Conservation (phyloP, 768 basidiomycete species). For the Solioccasus polychromus region DNA sequence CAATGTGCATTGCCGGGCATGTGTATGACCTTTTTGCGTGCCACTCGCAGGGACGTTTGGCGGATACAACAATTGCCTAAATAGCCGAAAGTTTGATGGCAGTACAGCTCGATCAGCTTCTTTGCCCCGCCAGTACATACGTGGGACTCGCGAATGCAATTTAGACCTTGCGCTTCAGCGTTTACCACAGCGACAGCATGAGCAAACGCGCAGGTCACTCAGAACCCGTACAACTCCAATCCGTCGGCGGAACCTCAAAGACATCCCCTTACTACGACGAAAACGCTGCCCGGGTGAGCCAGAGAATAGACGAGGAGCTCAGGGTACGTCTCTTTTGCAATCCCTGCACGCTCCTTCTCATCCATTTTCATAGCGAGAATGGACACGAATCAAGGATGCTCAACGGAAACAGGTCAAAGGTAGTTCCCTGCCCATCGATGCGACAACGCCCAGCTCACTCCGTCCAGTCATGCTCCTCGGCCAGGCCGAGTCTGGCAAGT, state of each 20-base stretch:
- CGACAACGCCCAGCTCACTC: neutral
- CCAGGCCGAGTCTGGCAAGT: constrained; percentile 81
- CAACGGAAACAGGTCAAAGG: constrained; percentile 54
- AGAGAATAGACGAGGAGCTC: constrained; percentile 55
- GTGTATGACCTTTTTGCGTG: too few relatives aligned
- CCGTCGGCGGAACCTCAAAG: constrained; percentile 28
- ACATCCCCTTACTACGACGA: constrained; percentile 38
- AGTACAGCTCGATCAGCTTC: constrained; percentile 31
- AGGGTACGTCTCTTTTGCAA: constrained; percentile 34
- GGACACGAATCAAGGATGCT: constrained; percentile 43
- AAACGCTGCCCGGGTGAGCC: constrained; percentile 46
- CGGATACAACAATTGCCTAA: constrained; percentile 20
- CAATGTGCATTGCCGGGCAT: too few relatives aligned
- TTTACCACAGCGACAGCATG: constrained; percentile 24
- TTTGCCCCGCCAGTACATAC: constrained; percentile 35
- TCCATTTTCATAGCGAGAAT: constrained; percentile 43
- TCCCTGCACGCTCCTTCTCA: constrained; percentile 2
- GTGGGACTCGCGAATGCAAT: constrained; percentile 37
- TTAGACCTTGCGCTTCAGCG: constrained; percentile 22
- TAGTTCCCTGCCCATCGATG: constrained; percentile 12
- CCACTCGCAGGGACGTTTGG: constrained; percentile 16
- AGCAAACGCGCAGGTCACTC: constrained; percentile 30
- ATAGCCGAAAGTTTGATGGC: constrained; percentile 28
- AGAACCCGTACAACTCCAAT: constrained; percentile 32
- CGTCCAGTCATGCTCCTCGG: constrained; percentile 67